These are phyloP conservation scores for Ustilago shanxiensis DNA, from an alignment of 1,284 basidiomycete genomes.

Conservation along the genomic window DNA sequence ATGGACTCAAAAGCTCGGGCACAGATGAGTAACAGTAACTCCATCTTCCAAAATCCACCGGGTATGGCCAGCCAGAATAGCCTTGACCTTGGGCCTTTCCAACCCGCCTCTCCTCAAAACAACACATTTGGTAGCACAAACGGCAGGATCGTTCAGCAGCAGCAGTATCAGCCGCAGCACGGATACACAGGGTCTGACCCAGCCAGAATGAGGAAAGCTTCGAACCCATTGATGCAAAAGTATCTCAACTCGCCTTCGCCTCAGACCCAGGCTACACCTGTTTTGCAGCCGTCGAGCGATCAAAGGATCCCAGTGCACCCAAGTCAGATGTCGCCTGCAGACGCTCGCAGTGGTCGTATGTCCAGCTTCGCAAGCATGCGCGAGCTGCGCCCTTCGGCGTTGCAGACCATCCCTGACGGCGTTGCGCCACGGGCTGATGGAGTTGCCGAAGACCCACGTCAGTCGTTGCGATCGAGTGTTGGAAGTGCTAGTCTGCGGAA, in stretches of 20 bases:
- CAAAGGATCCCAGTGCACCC: slow-evolving; percentile 3
- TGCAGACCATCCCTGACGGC: slow-evolving; percentile 38
- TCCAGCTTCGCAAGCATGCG: slow-evolving; percentile 39
- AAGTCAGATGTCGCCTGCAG: slow-evolving; percentile 3
- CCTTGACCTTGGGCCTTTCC: slow-evolving; percentile 63
- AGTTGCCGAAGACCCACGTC: slow-evolving; percentile 16
- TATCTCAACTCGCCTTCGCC: slow-evolving; percentile 48
- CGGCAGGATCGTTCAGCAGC: slow-evolving; percentile 28
- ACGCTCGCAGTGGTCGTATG: slow-evolving; percentile 16
- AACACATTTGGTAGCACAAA: slow-evolving; percentile 24
- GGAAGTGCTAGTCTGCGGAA: slow-evolving; percentile 32
- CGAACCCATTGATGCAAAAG: slow-evolving; percentile 46
- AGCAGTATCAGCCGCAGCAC: slow-evolving; percentile 25
- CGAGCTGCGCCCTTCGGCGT: slow-evolving; percentile 18
- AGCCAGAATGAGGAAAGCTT: slow-evolving; percentile 31
- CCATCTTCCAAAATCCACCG: slow-evolving; percentile 53
- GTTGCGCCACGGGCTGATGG: neutral
- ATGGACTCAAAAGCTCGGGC: slow-evolving; percentile 19
- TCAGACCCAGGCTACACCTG: slow-evolving; percentile 36
- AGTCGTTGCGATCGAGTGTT: slow-evolving; percentile 24
- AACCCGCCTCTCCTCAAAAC: slow-evolving; percentile 39
- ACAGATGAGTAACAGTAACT: slow-evolving; percentile 14
- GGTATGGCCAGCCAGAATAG: slow-evolving; percentile 60
- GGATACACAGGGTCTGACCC: slow-evolving; percentile 5
- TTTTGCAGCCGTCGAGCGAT: slow-evolving; percentile 2